Percentiles rank a stretch among this genome's conserved stretches.
Conservation (phyloP, 2,329 filamentous ascomycete species). For the Arachnopeziza araneosa region DNA sequence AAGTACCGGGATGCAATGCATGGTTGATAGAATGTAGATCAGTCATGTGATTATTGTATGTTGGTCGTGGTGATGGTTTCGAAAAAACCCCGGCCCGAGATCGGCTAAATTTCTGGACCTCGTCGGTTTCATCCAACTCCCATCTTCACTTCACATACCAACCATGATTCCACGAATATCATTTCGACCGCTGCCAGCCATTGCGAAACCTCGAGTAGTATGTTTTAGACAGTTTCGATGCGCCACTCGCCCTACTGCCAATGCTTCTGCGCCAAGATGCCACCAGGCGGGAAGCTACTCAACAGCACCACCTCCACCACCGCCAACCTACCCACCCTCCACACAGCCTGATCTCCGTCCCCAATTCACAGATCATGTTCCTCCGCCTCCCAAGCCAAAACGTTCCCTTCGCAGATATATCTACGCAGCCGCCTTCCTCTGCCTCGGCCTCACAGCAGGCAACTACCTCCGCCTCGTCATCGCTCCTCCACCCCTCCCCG, state of each 20-base stretch:
- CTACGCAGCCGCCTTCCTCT: conserved; percentile 34
- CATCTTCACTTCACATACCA: background rate
- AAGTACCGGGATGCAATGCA: too few relatives aligned
- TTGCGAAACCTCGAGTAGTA: background rate
- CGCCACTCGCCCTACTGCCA: background rate
- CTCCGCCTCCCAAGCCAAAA: conserved; percentile 14
- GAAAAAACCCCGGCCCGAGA: background rate
- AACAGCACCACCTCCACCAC: conserved; percentile 1
- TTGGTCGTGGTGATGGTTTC: too few relatives aligned
- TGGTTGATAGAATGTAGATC: too few relatives aligned
- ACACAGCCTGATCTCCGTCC: conserved; percentile 22
- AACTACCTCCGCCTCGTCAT: conserved; percentile 36
- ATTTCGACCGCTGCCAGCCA: background rate
- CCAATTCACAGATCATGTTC: conserved; percentile 18
- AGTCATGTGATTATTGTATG: too few relatives aligned
- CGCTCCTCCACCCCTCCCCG: conserved; percentile 38
- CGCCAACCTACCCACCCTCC: conserved; percentile 2
- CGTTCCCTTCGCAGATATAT: conserved; percentile 28
- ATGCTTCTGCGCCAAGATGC: background rate
- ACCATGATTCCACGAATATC: background rate
- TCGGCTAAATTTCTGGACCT: background rate
- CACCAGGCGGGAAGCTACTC: background rate
- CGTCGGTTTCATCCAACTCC: background rate
- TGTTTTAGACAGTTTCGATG: background rate
- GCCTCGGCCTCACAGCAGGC: conserved; percentile 37